Evolutionary conservation across 768 basidiomycete genomes (phyloP).

Genomic region (Amanita subjunquillea): DNA sequence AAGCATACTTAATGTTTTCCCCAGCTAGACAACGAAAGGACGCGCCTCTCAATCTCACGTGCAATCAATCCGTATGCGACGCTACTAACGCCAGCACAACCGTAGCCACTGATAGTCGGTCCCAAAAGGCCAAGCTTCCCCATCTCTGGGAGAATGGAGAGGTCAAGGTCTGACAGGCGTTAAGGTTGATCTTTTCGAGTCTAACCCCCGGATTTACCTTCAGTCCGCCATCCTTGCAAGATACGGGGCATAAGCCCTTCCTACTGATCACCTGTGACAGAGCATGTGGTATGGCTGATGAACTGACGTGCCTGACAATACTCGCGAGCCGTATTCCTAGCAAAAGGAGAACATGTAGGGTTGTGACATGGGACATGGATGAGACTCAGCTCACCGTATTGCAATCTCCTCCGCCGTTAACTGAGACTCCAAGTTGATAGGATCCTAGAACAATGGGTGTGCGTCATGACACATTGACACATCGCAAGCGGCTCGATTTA

Average conservation of each 20-base stretch:
- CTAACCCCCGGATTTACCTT: slow-evolving; percentile 36
- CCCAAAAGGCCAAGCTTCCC: slow-evolving; percentile 86
- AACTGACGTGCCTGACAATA: slow-evolving; percentile 62
- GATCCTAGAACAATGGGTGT: slow-evolving; percentile 46
- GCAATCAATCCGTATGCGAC: slow-evolving; percentile 94
- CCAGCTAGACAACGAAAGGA: neutral
- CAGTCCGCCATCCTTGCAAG: slow-evolving; percentile 80
- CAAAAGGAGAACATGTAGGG: neutral
- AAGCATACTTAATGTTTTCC: neutral
- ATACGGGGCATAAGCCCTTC: slow-evolving; percentile 82
- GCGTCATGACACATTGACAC: neutral
- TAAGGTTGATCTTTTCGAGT: neutral
- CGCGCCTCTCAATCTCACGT: slow-evolving; percentile 83
- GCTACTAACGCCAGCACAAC: slow-evolving; percentile 84
- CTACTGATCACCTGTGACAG: slow-evolving; percentile 24
- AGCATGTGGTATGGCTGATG: neutral
- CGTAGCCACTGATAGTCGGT: slow-evolving; percentile 87
- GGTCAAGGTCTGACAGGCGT: slow-evolving; percentile 54
- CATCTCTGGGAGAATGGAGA: slow-evolving; percentile 77
- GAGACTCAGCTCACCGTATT: slow-evolving; percentile 49
- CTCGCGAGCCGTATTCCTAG: slow-evolving; percentile 65
- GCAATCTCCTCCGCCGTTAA: slow-evolving; percentile 86
- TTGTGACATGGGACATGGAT: neutral
- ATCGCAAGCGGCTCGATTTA: slow-evolving; percentile 4
- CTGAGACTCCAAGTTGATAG: slow-evolving; percentile 66